A percentile compares a stretch with the other conserved stretches of the same genome.
These are phyloP conservation scores for Peniophora sp. DNA, from an alignment of 1,284 basidiomycete species.

Conservation along the genomic window DNA sequence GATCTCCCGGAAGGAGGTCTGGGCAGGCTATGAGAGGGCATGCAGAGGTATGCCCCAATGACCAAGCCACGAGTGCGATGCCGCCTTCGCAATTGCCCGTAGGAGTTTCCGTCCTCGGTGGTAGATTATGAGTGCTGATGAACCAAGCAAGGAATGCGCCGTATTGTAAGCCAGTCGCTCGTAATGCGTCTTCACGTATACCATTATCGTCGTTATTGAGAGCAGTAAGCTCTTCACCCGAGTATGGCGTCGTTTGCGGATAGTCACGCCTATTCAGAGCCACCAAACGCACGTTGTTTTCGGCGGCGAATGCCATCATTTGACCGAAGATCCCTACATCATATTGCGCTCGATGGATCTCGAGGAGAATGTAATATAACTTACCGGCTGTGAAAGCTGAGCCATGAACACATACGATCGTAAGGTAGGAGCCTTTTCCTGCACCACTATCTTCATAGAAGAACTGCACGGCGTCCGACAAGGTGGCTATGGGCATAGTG, in stretches of 20 bases:
- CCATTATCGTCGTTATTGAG: conserved; percentile 11
- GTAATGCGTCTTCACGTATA: conserved; percentile 11
- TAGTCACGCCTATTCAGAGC: conserved; percentile 24
- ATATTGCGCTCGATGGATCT: background rate
- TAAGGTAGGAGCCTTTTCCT: conserved; percentile 11
- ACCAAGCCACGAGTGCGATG: conserved; percentile 21
- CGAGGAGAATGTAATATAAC: background rate
- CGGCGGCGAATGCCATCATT: conserved; percentile 16
- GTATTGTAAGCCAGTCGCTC: conserved; percentile 16
- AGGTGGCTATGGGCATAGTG: conserved; percentile 6
- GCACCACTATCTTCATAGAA: conserved; percentile 9
- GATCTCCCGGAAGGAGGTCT: conserved; percentile 12
- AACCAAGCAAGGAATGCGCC: conserved; percentile 19
- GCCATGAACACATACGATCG: conserved; percentile 18
- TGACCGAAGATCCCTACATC: conserved; percentile 18
- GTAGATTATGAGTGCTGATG: conserved; percentile 15
- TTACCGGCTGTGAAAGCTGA: conserved; percentile 16
- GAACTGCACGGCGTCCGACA: conserved; percentile 6
- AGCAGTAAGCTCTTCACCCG: conserved; percentile 16
- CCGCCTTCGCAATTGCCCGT: conserved; percentile 12
- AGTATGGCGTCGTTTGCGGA: conserved; percentile 18
- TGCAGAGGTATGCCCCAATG: conserved; percentile 14
- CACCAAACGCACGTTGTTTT: conserved; percentile 20
- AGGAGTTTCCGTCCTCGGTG: conserved; percentile 8
- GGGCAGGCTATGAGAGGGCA: conserved; percentile 17